phyloP scores from a whole-genome alignment of 2,329 filamentous ascomycete genomes.

The Claviceps quebecensis region DNA sequence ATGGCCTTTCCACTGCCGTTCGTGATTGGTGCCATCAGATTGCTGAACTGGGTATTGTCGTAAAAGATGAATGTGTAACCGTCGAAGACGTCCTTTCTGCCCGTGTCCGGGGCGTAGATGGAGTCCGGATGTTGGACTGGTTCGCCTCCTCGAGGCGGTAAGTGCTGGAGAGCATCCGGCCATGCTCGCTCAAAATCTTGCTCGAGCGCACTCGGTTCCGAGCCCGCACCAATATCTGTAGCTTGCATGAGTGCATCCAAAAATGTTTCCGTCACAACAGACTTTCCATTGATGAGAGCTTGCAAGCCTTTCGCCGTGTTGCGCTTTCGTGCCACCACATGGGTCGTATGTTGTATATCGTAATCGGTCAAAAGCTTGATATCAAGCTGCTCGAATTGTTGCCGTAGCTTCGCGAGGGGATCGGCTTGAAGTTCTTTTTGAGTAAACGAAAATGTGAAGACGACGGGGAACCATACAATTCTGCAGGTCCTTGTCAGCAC shows the following conservation, averaged over 20 bases:
- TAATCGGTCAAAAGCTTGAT: slow-evolving; percentile 74
- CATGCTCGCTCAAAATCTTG: slow-evolving; percentile 65
- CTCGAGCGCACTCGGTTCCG: slow-evolving; percentile 49
- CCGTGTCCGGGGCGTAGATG: slow-evolving; percentile 57
- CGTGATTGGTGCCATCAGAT: slow-evolving; percentile 58
- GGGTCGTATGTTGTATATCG: slow-evolving; percentile 57
- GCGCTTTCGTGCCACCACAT: slow-evolving; percentile 77
- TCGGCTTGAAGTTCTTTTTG: slow-evolving; percentile 55
- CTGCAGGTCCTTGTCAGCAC: slow-evolving; percentile 25
- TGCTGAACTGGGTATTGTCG: slow-evolving; percentile 60
- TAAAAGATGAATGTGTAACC: slow-evolving; percentile 86
- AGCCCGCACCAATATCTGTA: slow-evolving; percentile 34
- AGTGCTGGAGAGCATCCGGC: slow-evolving; percentile 58
- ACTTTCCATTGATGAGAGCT: slow-evolving; percentile 66
- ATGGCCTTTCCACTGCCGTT: slow-evolving; percentile 74
- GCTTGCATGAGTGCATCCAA: slow-evolving; percentile 57
- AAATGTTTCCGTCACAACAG: slow-evolving; percentile 62
- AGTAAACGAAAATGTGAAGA: slow-evolving; percentile 62
- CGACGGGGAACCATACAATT: slow-evolving; percentile 64
- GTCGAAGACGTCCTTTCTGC: slow-evolving; percentile 60
- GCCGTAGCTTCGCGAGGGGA: slow-evolving; percentile 46
- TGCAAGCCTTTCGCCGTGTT: slow-evolving; percentile 82
- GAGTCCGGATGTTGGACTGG: slow-evolving; percentile 51
- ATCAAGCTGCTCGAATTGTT: slow-evolving; percentile 67
- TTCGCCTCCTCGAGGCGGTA: slow-evolving; percentile 66